These are phyloP conservation scores for Paramecium pentaurelia DNA, from an alignment of 73 alveolate species.

Conservation along the genomic window DNA sequence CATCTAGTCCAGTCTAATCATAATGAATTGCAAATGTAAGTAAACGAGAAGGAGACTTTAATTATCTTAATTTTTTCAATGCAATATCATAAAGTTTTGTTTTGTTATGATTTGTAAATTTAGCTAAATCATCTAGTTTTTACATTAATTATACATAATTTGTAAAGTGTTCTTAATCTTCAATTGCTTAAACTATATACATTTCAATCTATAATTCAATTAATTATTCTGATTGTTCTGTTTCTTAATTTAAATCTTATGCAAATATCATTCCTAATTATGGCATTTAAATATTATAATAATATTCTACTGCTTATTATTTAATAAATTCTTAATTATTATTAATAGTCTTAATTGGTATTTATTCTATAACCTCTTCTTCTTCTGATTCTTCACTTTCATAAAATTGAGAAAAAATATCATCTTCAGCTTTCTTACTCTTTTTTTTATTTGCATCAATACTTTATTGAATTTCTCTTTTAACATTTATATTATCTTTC, in stretches of 20 bases:
- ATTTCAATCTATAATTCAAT: conserved; percentile 8
- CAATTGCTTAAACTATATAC: not conserved
- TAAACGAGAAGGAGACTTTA: conserved; percentile 18
- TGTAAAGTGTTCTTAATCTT: conserved; percentile 28
- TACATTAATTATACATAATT: not conserved
- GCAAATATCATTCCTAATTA: conserved; percentile 4
- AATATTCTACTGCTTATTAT: conserved; percentile 29
- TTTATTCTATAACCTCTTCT: not conserved
- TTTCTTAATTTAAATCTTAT: not conserved
- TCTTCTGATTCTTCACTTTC: conserved; percentile 25
- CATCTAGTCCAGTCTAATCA: conserved; percentile 20
- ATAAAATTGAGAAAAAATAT: conserved; percentile 35
- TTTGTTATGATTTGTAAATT: not conserved
- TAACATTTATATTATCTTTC: not conserved
- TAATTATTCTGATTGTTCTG: not conserved
- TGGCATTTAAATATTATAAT: conserved; percentile 37
- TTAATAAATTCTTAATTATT: not conserved
- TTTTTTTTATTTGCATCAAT: conserved; percentile 32
- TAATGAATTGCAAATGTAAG: conserved; percentile 20
- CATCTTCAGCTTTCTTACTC: not conserved
- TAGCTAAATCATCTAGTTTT: conserved; percentile 29
- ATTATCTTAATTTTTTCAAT: not conserved
- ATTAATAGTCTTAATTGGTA: not conserved
- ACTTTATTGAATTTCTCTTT: not conserved
- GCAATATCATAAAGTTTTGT: not conserved